Base-by-base conservation (phyloP, 192 early-diverging fungal species). In the Spizellomyces punctatus region DNA sequence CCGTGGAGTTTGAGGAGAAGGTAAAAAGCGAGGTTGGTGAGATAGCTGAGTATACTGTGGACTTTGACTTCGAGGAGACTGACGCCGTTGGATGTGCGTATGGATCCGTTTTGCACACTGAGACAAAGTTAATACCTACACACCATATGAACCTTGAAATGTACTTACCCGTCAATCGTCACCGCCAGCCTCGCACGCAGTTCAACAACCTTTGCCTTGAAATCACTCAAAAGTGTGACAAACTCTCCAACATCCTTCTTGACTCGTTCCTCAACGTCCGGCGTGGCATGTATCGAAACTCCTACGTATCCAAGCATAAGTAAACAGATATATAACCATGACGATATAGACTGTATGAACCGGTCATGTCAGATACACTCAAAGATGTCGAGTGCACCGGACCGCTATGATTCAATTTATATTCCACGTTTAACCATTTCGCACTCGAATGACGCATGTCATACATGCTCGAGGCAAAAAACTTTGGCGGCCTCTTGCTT, bases 61-160 rank as follows among this genome's bases (percentile, higher is more conserved):
- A 93, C 82, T 82, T 96, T 96, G 47, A 95, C 87, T 79, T 96
- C 93, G 6, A 98, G 86, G 14, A 98, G 88, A 48, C 93, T 94
- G 17, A 99, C 83, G 22, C 95, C 95, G 42, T 89, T 89, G 36
- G 78, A 78, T 0, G 92, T 95, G 14, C 84, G 82, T 19, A 92
- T 77, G 58, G 91, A 82, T 45, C 81, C 82, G 17, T 79, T 63
- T 14, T 76, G 72, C 6, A 90, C 72, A 16, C 89, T 82, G 45
- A 16, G 8, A 19, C 7, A n/a, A 17, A 47, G 5, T 66, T 45
- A 12, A 17, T n/a, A 66, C 17, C 12, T 54, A 4, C 12, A 7
- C 46, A 6, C n/a, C 16, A 46, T 1, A 36, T 10, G 44, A 66
- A 12, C 17, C 27, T 55, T 41, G 41, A 46, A 2, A 46, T 46